These are phyloP conservation scores for Mycosphaerella sp. DNA, from an alignment of 2,329 filamentous ascomycete species.

Conservation along the genomic window DNA sequence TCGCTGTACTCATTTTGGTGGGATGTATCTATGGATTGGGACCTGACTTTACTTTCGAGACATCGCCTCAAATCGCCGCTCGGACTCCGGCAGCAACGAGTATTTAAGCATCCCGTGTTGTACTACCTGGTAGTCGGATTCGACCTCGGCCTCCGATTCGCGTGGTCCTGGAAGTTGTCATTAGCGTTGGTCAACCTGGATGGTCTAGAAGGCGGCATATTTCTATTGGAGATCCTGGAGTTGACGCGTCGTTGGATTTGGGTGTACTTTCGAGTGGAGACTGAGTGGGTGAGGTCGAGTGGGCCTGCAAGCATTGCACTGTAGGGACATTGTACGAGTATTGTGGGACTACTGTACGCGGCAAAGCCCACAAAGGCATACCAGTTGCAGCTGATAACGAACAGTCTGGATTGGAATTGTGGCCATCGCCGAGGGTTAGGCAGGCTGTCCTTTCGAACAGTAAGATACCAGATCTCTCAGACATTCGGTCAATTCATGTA, in stretches of 20 bases:
- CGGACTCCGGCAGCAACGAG: conserved; percentile 67
- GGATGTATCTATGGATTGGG: conserved; percentile 97
- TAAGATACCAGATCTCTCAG: background rate
- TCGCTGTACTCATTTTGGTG: conserved; percentile 97
- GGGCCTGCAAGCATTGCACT: conserved; percentile 5
- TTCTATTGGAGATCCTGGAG: conserved; percentile 79
- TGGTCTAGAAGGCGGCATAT: conserved; percentile 83
- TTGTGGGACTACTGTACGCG: background rate
- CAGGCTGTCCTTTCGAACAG: too few species aligned
- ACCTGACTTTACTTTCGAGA: conserved; percentile 71
- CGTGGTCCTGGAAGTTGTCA: conserved; percentile 84
- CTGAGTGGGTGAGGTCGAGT: conserved; percentile 60
- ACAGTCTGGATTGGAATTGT: too few species aligned
- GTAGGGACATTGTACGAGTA: background rate
- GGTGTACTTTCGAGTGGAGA: conserved; percentile 94
- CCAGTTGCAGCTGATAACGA: background rate
- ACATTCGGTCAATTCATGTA: background rate
- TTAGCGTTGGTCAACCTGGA: conserved; percentile 75
- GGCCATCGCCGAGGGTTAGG: too few species aligned
- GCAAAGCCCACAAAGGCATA: background rate
- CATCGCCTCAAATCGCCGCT: conserved; percentile 61
- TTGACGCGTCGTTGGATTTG: conserved; percentile 88
- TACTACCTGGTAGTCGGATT: conserved; percentile 78
- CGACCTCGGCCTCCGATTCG: conserved; percentile 77
- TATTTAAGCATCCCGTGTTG: conserved; percentile 63